phyloP scores from a whole-genome alignment of 2,329 filamentous ascomycete species.

The Aspergillus pseudoterreus region DNA sequence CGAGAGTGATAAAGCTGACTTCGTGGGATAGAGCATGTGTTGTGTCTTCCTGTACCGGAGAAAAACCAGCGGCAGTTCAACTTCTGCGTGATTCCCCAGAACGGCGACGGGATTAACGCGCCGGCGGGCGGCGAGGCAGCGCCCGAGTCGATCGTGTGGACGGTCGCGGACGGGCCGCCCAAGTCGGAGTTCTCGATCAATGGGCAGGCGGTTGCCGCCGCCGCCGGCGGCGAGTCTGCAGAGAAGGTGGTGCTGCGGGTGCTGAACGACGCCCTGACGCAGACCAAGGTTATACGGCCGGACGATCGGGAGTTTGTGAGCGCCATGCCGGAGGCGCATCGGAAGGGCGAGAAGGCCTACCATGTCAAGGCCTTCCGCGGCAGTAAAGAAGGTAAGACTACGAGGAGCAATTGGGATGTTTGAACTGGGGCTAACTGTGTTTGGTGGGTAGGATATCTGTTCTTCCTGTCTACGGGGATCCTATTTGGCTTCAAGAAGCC shows the following conservation, averaged over 20 bases:
- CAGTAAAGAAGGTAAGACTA: conserved; percentile 58
- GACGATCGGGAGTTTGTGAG: conserved; percentile 57
- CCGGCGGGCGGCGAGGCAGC: conserved; percentile 39
- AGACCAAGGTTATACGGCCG: conserved; percentile 50
- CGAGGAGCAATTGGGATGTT: neutral
- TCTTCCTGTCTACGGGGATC: conserved; percentile 59
- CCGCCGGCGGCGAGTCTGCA: conserved; percentile 43
- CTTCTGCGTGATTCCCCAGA: conserved; percentile 57
- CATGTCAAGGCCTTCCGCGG: conserved; percentile 63
- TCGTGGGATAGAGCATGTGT: conserved; percentile 46
- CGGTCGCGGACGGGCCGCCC: conserved; percentile 52
- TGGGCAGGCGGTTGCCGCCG: conserved; percentile 41
- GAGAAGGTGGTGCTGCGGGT: conserved; percentile 41
- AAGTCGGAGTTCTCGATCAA: conserved; percentile 43
- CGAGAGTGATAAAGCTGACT: too few species aligned
- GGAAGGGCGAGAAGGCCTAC: conserved; percentile 60
- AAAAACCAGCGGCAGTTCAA: conserved; percentile 62
- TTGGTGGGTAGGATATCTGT: conserved; percentile 53
- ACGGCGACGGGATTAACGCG: conserved; percentile 47
- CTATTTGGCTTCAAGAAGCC: conserved; percentile 66
- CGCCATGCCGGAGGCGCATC: conserved; percentile 57
- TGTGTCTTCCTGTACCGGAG: conserved; percentile 62
- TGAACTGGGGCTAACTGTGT: neutral
- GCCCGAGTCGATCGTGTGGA: conserved; percentile 58
- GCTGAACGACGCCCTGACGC: conserved; percentile 48